Evolutionary conservation across 2,329 filamentous ascomycete genomes (phyloP), one percentile per base, ranked within the genome.

Genomic region (Cladorrhinum sp.): DNA sequence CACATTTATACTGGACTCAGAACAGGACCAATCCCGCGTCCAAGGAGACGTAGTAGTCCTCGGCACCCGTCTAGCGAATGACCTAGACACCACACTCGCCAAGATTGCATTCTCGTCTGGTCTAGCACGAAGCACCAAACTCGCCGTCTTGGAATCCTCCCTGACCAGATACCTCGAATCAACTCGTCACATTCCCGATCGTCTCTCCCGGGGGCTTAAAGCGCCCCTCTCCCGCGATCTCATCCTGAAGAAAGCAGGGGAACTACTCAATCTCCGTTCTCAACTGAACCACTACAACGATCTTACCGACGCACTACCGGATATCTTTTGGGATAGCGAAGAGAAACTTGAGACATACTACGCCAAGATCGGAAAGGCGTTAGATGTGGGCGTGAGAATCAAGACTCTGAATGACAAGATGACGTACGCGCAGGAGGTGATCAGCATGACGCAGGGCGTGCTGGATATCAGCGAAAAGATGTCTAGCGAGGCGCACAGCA

Each of bases 61-160:
- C 5, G 95, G 95, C 36, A 96, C 92, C 1, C 89, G 88, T 64
- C 74, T 76, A 20, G 77, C 77, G 50, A 77, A 79, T 67, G 75
- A 73, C 9, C 73, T 83, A 10, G 82, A 84, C 68, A 84, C 80
- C 1, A 90, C 94, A 1, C 82, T 97, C 14, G 92, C 93, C 68
- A 97, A 98, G 73, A 94, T 98, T 64, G 95, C 95, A 49, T 98
- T 98, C 74, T 97, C 94, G 0, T 97, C 92, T 0, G 94, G 94
- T 1, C 83, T 99, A 9, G 94, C 95, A 4, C 85, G 95, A 58
- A 95, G 90, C 69, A 97, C 95, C 5, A 98, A 98, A 74, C 84
- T 99, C 12, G 94, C 92, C 39, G 92, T 96, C 2, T 83, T 99
- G 21, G 95, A 99, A 75, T 89, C 86, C 56, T 84, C 91, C 39